Base-by-base conservation (phyloP, 208 protist genomes). In the Trypanosoma scelopori region DNA sequence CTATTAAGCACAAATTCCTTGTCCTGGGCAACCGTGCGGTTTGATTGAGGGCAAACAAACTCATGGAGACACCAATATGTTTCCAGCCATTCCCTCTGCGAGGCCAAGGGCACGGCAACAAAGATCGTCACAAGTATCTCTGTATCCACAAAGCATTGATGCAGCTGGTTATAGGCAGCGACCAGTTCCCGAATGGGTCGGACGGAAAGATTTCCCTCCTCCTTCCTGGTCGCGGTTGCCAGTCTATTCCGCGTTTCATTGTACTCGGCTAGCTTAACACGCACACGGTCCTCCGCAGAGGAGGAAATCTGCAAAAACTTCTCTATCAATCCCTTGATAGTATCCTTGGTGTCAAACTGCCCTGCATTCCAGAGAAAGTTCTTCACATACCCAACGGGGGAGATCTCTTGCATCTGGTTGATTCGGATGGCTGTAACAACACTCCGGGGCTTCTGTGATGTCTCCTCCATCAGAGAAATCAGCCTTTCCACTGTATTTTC, bases 1-100 rank as follows among this genome's bases (percentile, higher is more conserved):
- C 84, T 94, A 79, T 93, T 94, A 23, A 97, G 80, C 16, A 89
- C 79, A 69, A 76, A 94, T 30, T 97, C 87, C 45, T 92, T 91
- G 65, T 97, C 93, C 57, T 94, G 81, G 2, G 87, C 88, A 41
- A 97, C 80, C 13, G 94, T 72, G 42, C 80, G 79, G 61, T 90
- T 93, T 23, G 82, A 92, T 63, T 92, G 79, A 15, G 91, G 87
- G 52, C 85, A 93, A 32, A 94, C 75, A 64, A 85, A 92, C 42
- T 95, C 83, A 73, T 86, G 87, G 41, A 93, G 78, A 62, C 80
- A 81, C 83, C 90, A 93, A 69, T 93, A 95, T 6, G 65, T 76
- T 22, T 84, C 74, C 23, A 87, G 55, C 91, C 91, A 96, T 66
- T 93, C 88, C 46, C 86, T 89, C 65, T 94, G 82, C 13, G 65